Conservation (phyloP, 164 flowering plant species). For the Stephania cephalantha region DNA sequence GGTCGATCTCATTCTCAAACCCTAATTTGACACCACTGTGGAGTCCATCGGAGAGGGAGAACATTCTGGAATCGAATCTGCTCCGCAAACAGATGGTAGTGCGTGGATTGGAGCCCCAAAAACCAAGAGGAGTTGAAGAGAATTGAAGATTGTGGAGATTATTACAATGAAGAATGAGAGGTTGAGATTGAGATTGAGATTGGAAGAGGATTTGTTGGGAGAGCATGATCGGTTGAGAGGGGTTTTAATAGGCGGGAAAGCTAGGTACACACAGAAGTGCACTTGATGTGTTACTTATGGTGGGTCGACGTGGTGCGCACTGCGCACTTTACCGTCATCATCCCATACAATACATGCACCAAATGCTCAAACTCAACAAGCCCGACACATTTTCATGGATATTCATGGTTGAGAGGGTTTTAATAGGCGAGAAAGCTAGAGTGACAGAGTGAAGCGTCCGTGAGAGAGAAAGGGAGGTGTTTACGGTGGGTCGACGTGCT, state of each 20-base stretch:
- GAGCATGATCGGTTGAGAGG: conserved; percentile 17
- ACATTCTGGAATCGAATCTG: conserved; percentile 15
- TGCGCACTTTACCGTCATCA: too few species aligned
- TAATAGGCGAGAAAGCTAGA: too few species aligned
- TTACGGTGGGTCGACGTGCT: too few species aligned
- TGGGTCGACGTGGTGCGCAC: too few species aligned
- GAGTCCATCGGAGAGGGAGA: conserved; percentile 14
- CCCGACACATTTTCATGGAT: too few species aligned
- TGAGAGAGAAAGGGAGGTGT: too few species aligned
- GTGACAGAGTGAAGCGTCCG: too few species aligned
- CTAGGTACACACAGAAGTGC: conserved; percentile 10
- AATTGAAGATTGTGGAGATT: conserved; percentile 10
- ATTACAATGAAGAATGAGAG: conserved; percentile 26
- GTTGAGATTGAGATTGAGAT: conserved; percentile 13
- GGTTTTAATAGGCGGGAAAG: conserved; percentile 13
- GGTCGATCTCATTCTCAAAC: conserved; percentile 24
- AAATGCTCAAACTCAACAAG: background rate
- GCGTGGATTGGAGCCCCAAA: conserved; percentile 4
- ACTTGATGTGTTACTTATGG: background rate
- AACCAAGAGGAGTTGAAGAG: conserved; percentile 4
- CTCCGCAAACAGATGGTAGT: conserved; percentile 2
- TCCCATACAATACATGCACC: background rate
- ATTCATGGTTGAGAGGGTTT: too few species aligned
- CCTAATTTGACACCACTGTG: conserved; percentile 9
- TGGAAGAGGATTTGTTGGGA: conserved; percentile 8